A percentile compares a stretch with the other conserved stretches of the same genome.
Conservation (phyloP, 306 rosid genomes). For the Amphicarpaea edgeworthii region DNA sequence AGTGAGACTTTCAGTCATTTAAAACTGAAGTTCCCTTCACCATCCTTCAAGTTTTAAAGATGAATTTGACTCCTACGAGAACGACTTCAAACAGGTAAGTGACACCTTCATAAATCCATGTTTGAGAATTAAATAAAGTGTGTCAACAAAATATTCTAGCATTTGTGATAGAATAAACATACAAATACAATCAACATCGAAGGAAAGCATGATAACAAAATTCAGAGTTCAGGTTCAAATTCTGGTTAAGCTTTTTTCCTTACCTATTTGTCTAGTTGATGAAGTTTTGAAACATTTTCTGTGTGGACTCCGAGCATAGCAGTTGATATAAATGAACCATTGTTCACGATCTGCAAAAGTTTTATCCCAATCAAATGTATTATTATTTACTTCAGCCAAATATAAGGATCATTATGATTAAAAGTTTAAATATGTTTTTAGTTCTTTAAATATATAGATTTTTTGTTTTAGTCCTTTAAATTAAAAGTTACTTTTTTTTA, state of each 20-base stretch:
- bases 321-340: constrained; percentile 47
- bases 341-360: constrained; percentile 51
- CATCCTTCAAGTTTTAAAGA: too few species aligned
- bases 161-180: not conserved
- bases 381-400: constrained; percentile 16
- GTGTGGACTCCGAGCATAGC: constrained; percentile 21
- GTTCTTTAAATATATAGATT: too few species aligned
- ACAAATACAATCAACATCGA: not conserved
- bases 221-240: not conserved
- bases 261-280: constrained; percentile 51
- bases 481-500: too few species aligned
- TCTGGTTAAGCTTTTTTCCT: not conserved
- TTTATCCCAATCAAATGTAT: constrained; percentile 18
- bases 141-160: constrained; percentile 2
- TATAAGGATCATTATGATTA: not conserved
- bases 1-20: too few species aligned
- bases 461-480: too few species aligned
- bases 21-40: too few species aligned
- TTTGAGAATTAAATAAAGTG: constrained; percentile 26
- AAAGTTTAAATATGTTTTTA: too few species aligned
- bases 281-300: constrained; percentile 47
- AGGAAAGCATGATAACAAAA: not conserved
- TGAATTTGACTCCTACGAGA: too few species aligned
- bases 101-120: constrained; percentile 24
- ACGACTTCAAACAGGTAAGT: not conserved